phyloP scores from a whole-genome alignment of 1,284 basidiomycete species.

The Rhizoctonia solani region DNA sequence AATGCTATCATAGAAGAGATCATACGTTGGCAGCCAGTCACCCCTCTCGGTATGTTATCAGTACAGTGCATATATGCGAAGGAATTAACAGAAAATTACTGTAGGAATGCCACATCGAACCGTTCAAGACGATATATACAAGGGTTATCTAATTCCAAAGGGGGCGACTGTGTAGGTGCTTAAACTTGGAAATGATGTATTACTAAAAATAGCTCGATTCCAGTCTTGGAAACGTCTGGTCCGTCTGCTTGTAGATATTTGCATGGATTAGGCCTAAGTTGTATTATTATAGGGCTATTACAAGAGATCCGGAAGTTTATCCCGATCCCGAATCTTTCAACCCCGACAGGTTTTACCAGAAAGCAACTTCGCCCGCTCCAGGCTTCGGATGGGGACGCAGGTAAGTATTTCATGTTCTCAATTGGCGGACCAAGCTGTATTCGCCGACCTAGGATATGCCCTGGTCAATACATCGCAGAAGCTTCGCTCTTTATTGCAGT shows the following conservation, averaged over 20 bases:
- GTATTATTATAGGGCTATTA: slow-evolving; percentile 14
- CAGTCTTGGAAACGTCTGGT: slow-evolving; percentile 35
- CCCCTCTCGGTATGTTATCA: slow-evolving; percentile 39
- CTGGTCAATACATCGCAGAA: slow-evolving; percentile 21
- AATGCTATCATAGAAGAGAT: slow-evolving; percentile 45
- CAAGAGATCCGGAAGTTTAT: slow-evolving; percentile 27
- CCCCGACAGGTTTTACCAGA: slow-evolving; percentile 28
- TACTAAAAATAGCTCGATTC: neutral
- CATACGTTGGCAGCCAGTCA: slow-evolving; percentile 43
- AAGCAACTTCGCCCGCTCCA: neutral
- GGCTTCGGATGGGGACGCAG: slow-evolving; percentile 19
- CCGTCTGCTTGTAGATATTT: no score
- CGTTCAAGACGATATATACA: slow-evolving; percentile 29
- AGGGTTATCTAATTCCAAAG: slow-evolving; percentile 31
- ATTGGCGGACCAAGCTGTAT: neutral
- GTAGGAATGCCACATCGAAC: slow-evolving; percentile 30
- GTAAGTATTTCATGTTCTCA: neutral
- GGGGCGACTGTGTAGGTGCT: slow-evolving; percentile 20
- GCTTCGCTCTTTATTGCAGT: slow-evolving; percentile 13
- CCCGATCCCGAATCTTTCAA: slow-evolving; percentile 36
- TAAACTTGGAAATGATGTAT: neutral
- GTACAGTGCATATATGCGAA: neutral
- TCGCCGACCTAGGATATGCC: neutral
- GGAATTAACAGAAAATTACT: neutral
- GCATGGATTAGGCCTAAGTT: no score